These are phyloP conservation scores for Alternaria longipes DNA, from an alignment of 2,329 filamentous ascomycete genomes.

Conservation along the genomic window DNA sequence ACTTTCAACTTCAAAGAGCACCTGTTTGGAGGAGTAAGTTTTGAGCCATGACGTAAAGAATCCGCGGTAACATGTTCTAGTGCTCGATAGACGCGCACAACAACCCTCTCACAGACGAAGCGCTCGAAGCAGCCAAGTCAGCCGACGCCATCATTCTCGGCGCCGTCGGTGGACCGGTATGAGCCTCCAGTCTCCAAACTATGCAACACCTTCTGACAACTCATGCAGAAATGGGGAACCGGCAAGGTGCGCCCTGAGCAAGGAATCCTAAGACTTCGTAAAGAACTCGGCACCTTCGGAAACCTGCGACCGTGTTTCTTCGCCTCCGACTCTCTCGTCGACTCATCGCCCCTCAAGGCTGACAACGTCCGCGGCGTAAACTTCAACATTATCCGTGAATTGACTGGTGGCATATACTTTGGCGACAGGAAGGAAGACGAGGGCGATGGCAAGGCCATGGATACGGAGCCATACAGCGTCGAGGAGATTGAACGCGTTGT, in stretches of 20 bases:
- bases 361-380: slow-evolving; percentile 86
- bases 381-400: slow-evolving; percentile 90
- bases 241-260: slow-evolving; percentile 89
- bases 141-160: slow-evolving; percentile 92
- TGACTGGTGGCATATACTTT: slow-evolving; percentile 96
- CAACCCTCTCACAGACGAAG: slow-evolving; percentile 80
- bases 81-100: slow-evolving; percentile 87
- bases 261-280: slow-evolving; percentile 88
- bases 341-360: slow-evolving; percentile 86
- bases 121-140: slow-evolving; percentile 81
- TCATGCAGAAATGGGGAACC: slow-evolving; percentile 83
- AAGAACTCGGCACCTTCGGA: slow-evolving; percentile 91
- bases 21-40: slow-evolving; percentile 86
- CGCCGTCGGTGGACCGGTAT: slow-evolving; percentile 90
- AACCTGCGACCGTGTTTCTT: slow-evolving; percentile 98
- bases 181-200: neutral
- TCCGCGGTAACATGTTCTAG: slow-evolving; percentile 57
- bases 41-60: neutral
- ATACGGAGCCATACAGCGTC: slow-evolving; percentile 87
- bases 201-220: slow-evolving; percentile 17
- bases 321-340: slow-evolving; percentile 78
- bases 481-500: slow-evolving; percentile 89
- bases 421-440: slow-evolving; percentile 85
- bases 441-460: slow-evolving; percentile 76
- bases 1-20: slow-evolving; percentile 92